Evolutionary conservation across 2,329 filamentous ascomycete genomes (phyloP).

Genomic region (Trematosphaeria pertusa): DNA sequence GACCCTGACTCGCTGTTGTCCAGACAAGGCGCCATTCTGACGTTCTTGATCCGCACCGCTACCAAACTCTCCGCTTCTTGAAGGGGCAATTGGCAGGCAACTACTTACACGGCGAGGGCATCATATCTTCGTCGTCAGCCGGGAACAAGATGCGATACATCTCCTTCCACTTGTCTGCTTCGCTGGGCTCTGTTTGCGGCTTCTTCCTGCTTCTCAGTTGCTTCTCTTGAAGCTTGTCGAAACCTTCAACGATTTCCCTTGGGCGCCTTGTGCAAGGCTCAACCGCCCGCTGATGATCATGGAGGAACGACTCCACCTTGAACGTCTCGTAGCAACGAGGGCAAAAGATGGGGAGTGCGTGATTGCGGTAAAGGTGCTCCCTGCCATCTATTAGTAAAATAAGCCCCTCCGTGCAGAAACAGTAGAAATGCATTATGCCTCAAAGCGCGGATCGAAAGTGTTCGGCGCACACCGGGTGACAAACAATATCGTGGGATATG

Average conservation of each 20-base stretch:
- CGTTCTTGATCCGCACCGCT: too few species aligned
- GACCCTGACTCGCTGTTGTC: too few species aligned
- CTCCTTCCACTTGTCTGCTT: slow-evolving; percentile 11
- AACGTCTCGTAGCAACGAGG: slow-evolving; percentile 9
- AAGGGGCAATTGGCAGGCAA: too few species aligned
- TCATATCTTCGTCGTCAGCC: slow-evolving; percentile 2
- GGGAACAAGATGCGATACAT: slow-evolving; percentile 14
- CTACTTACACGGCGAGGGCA: slow-evolving; percentile 11
- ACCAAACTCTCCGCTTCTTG: too few species aligned
- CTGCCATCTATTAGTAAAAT: background rate
- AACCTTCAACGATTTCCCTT: slow-evolving; percentile 6
- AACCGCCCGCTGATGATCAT: slow-evolving; percentile 7
- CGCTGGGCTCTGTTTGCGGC: background rate
- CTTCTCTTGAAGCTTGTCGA: slow-evolving; percentile 11
- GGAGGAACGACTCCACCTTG: slow-evolving; percentile 5
- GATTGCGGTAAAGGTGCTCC: slow-evolving; percentile 11
- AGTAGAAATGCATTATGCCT: too few species aligned
- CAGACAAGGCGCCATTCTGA: too few species aligned
- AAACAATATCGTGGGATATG: too few species aligned
- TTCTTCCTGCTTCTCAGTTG: slow-evolving; percentile 8
- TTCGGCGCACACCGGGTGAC: background rate
- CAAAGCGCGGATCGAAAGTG: too few species aligned
- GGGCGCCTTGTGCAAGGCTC: slow-evolving; percentile 5
- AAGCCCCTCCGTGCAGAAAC: background rate
- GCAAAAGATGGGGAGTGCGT: slow-evolving; percentile 10